These are phyloP conservation scores for Nicotiana tomentosiformis DNA, from an alignment of 257 asterid species.

Conservation along the genomic window DNA sequence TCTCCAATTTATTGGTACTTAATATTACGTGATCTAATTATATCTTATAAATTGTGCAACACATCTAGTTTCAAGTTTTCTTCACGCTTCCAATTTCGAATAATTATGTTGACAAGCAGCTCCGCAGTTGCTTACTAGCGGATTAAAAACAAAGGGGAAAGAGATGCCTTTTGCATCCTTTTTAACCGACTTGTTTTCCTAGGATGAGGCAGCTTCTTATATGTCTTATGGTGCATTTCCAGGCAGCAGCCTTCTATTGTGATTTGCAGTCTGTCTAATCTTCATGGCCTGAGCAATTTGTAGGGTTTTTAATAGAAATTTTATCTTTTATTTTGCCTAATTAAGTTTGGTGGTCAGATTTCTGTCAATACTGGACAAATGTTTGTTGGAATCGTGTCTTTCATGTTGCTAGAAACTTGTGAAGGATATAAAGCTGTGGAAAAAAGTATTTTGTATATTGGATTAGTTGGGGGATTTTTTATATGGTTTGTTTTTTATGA, in stretches of 20 bases:
- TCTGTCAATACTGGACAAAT: not conserved
- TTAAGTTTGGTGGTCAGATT: not conserved
- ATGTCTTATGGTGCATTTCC: not conserved
- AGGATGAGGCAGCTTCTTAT: not conserved
- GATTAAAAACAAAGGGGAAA: not conserved
- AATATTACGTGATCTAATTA: not conserved
- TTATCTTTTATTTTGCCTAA: not conserved
- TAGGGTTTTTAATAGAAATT: not conserved
- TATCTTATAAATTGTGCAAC: not conserved
- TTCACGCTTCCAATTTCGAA: not conserved
- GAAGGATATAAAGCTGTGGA: not conserved
- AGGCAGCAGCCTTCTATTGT: not conserved
- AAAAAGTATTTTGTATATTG: not conserved
- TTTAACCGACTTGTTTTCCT: not conserved
- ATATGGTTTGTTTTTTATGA: not conserved
- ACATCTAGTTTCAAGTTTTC: not conserved
- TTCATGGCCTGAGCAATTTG: not conserved
- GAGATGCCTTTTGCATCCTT: not conserved
- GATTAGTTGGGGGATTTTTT: not conserved
- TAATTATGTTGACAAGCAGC: not conserved
- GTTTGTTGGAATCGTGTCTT: not conserved
- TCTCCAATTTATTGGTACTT: not conserved
- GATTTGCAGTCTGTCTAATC: not conserved
- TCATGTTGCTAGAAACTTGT: not conserved
- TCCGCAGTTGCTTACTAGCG: not conserved